Evolutionary conservation across 2,329 filamentous ascomycete species (phyloP).

Genomic region (Penicillium hesseltinei): DNA sequence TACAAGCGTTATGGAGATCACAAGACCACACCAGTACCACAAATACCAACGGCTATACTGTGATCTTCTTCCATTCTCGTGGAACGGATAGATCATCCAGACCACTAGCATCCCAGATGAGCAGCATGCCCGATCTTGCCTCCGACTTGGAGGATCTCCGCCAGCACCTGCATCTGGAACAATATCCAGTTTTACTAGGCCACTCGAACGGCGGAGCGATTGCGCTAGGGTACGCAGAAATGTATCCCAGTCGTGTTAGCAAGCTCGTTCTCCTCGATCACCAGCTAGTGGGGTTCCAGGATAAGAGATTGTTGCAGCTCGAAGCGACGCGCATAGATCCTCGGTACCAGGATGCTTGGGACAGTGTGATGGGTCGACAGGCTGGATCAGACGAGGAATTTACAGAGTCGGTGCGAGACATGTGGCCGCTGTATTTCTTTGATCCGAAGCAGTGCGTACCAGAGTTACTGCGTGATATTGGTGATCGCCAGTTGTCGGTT

Average conservation of each 20-base stretch:
- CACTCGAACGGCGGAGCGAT: conserved; percentile 4
- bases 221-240: background rate
- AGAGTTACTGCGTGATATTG: background rate
- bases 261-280: conserved; percentile 3
- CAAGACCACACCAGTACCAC: background rate
- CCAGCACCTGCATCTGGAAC: background rate
- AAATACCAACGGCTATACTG: background rate
- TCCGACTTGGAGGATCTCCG: conserved; percentile 1
- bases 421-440: conserved; percentile 1
- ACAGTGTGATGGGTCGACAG: background rate
- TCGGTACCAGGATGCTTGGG: background rate
- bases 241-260: background rate
- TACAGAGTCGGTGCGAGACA: background rate
- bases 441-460: background rate
- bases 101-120: background rate
- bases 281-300: background rate
- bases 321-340: background rate
- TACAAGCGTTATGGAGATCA: background rate
- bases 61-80: conserved; percentile 1
- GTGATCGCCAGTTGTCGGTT: background rate
- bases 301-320: background rate
- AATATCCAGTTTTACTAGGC: background rate
- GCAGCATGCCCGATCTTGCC: conserved; percentile 1
- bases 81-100: background rate
- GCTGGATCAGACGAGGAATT: background rate